Evolutionary conservation across 257 asterid species (phyloP), one percentile per base, ranked within the genome.

Genomic region (Handroanthus guayacan): DNA sequence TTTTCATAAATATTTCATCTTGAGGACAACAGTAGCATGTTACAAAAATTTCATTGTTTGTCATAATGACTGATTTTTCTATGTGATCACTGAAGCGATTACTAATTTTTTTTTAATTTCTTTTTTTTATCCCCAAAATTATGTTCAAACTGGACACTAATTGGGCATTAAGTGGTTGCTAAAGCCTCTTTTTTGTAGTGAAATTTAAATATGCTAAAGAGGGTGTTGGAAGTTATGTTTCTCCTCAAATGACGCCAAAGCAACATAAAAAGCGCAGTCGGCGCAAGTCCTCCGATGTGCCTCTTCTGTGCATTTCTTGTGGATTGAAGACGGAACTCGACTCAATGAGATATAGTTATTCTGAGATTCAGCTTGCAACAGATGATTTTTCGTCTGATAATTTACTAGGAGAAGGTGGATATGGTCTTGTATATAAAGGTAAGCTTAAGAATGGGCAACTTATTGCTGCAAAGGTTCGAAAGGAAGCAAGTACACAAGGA

Each of bases 341-440:
- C 64, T 80, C 97, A 16, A 82, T 78, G 87, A 86, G 80, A 75
- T 92, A 85, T 73, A 83, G 75, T 84, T 89, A 89, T 80, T 78
- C 97, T 0, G 97, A 92, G 82, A 82, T 90, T 82, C 89, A 90
- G 85, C 76, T 80, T 18, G 97, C 97, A 45, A 92, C 97, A 6
- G 71, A 83, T 51, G 82, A 86, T 71, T 92, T 90, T 81, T 89
- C 94, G 47, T 69, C 86, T 52, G 86, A 85, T 38, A 89, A 87
- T 67, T 75, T 92, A 78, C 78, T 92, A n/a, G 95, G 97, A 69
- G 97, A 92, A 88, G 97, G 95, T 39, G 97, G 97, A 55, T 90
- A 89, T 72, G 97, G 97, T 47, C 85, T 67, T 79, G 97, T 90
- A 50, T 92, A 92, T 69, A 89, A 84, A 88, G 97, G 97, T 43